phyloP scores from a whole-genome alignment of 345 rosid genomes.

The Gossypium anomalum region DNA sequence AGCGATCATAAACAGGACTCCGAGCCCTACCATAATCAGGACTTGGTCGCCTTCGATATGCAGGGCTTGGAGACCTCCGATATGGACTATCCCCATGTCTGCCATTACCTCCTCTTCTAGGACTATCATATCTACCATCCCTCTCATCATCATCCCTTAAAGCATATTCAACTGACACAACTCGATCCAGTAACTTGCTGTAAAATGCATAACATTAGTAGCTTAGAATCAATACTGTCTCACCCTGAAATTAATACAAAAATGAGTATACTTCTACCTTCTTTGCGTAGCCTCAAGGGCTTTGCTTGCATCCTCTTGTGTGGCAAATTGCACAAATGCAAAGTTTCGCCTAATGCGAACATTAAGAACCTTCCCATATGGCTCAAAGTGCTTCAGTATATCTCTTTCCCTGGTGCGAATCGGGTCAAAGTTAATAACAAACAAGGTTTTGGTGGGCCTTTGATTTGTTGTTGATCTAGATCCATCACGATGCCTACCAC shows the following conservation, averaged over 20 bases:
- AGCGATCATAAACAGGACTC: constrained; percentile 68
- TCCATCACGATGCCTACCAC: constrained; percentile 64
- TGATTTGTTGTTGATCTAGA: constrained; percentile 45
- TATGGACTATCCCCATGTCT: constrained; percentile 37
- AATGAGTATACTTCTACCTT: constrained; percentile 32
- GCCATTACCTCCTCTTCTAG: constrained; percentile 50
- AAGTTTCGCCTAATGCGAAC: constrained; percentile 79
- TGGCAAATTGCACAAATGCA: constrained; percentile 78
- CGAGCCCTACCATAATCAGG: constrained; percentile 73
- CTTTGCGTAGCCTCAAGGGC: constrained; percentile 72
- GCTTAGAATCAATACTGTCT: background rate
- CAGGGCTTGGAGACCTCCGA: constrained; percentile 74
- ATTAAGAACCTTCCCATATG: constrained; percentile 66
- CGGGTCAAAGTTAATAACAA: constrained; percentile 85
- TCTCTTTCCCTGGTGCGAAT: constrained; percentile 64
- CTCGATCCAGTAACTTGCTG: constrained; percentile 77
- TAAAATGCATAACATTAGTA: constrained; percentile 12
- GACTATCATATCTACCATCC: constrained; percentile 57
- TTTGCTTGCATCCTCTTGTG: constrained; percentile 82
- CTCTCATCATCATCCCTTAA: constrained; percentile 32
- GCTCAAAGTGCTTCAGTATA: constrained; percentile 71
- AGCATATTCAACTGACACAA: constrained; percentile 84
- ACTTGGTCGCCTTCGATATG: constrained; percentile 58
- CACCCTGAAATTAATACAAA: background rate
- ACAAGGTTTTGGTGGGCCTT: constrained; percentile 86